Conservation (phyloP, 768 basidiomycete genomes). For the Mrakia hoshinonis region DNA sequence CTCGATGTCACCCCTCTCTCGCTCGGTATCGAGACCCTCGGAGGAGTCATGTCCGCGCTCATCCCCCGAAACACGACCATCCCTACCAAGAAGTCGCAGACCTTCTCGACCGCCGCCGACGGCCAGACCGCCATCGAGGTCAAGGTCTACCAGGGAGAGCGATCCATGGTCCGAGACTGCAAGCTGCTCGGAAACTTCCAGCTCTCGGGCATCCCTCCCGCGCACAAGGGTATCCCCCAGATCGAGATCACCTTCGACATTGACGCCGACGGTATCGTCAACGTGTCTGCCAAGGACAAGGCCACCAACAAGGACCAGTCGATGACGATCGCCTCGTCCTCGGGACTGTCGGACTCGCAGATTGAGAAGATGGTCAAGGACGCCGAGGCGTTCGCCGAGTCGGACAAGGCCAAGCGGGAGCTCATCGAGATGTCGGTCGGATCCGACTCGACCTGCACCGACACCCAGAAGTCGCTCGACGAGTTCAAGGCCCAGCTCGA, state of each 20-base stretch:
- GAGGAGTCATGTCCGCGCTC: slow-evolving; percentile 99
- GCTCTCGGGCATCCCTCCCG: slow-evolving; percentile 90
- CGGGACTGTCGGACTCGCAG: slow-evolving; percentile 89
- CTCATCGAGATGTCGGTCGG: slow-evolving; percentile 96
- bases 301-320: slow-evolving; percentile 67
- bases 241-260: slow-evolving; percentile 92
- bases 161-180: slow-evolving; percentile 96
- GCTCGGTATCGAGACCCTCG: slow-evolving; percentile 93
- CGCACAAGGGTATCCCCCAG: slow-evolving; percentile 67
- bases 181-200: slow-evolving; percentile 99
- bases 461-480: slow-evolving; percentile 94
- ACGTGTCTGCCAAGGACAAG: slow-evolving; percentile 79
- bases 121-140: slow-evolving; percentile 99
- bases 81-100: slow-evolving; percentile 98
- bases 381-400: slow-evolving; percentile 85
- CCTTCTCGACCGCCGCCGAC: slow-evolving; percentile 96
- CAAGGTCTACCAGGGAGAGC: slow-evolving; percentile 99
- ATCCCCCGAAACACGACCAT: slow-evolving; percentile 98
- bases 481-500: slow-evolving; percentile 99
- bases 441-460: slow-evolving; percentile 84
- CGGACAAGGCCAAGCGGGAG: slow-evolving; percentile 73
- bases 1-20: slow-evolving; percentile 66
- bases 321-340: slow-evolving; percentile 96
- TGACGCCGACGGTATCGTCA: slow-evolving; percentile 94
- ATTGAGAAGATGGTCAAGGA: slow-evolving; percentile 95